phyloP scores from a whole-genome alignment of 306 rosid genomes.

The Medicago arabica region DNA sequence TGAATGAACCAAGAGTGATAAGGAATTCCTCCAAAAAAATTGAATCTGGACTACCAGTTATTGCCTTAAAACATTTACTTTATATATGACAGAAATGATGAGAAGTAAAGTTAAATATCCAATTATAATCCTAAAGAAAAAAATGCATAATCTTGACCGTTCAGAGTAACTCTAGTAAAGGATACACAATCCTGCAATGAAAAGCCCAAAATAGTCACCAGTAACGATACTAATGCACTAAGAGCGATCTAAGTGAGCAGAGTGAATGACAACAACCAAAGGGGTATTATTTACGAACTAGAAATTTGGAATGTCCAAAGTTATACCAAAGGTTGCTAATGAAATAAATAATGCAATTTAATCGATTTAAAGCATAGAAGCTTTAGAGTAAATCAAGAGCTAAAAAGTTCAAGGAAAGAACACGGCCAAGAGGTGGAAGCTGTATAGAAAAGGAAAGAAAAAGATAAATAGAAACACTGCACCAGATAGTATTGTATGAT shows the following conservation, averaged over 20 bases:
- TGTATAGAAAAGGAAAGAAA: conserved; percentile 14
- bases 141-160: conserved; percentile 1
- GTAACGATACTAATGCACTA: neutral
- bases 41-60: conserved; percentile 3
- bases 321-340: neutral
- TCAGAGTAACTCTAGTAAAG: neutral
- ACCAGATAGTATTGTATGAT: conserved; percentile 4
- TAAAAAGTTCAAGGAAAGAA: conserved; percentile 7
- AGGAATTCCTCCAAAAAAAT: conserved; percentile 17
- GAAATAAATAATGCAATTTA: conserved; percentile 15
- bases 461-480: conserved; percentile 24
- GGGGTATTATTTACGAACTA: neutral
- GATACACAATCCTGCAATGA: neutral
- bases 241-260: neutral
- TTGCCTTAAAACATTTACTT: conserved; percentile 19
- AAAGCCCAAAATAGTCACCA: conserved; percentile 2
- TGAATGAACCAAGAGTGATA: conserved; percentile 16
- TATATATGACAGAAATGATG: neutral
- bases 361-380: neutral
- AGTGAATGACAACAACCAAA: neutral
- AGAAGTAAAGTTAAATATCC: conserved; percentile 6
- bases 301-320: conserved; percentile 7
- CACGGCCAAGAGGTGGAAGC: conserved; percentile 6
- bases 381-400: neutral
- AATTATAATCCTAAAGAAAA: neutral